phyloP scores from a whole-genome alignment of 108 stramenopile species.

The Nitzschia sp. region DNA sequence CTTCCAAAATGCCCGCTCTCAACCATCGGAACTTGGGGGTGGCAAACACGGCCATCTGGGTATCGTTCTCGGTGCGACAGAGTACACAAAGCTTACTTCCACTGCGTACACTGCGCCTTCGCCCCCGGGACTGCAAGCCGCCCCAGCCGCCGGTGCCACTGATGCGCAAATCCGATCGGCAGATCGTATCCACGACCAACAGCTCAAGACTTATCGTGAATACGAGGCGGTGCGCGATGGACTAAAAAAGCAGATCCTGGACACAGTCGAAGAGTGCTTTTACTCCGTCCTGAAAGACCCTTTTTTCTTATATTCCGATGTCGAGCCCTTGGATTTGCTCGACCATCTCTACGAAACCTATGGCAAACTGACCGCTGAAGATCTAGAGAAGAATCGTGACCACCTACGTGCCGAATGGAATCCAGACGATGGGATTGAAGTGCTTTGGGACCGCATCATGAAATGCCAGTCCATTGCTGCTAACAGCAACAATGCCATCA shows the following conservation, averaged over 20 bases:
- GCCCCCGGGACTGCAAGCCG: slow-evolving; percentile 1
- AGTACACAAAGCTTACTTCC: neutral
- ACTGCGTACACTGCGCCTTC: neutral
- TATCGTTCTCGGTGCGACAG: neutral
- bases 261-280: slow-evolving; percentile 3
- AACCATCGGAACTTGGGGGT: slow-evolving; percentile 5
- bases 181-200: neutral
- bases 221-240: neutral
- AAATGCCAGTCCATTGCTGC: neutral
- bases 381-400: slow-evolving; percentile 3
- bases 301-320: neutral
- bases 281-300: neutral
- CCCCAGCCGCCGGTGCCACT: neutral
- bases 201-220: neutral
- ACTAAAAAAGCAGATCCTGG: neutral
- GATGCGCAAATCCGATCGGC: neutral
- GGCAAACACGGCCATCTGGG: slow-evolving; percentile 16
- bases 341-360: slow-evolving; percentile 13
- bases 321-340: neutral
- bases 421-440: slow-evolving; percentile 16
- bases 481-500: neutral
- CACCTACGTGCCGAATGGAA: slow-evolving; percentile 8
- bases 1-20: too few species aligned
- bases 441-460: neutral
- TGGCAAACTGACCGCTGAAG: neutral